Evolutionary conservation across 371 early-diverging fungal genomes (phyloP).

Genomic region (Lichtheimia ramosa): DNA sequence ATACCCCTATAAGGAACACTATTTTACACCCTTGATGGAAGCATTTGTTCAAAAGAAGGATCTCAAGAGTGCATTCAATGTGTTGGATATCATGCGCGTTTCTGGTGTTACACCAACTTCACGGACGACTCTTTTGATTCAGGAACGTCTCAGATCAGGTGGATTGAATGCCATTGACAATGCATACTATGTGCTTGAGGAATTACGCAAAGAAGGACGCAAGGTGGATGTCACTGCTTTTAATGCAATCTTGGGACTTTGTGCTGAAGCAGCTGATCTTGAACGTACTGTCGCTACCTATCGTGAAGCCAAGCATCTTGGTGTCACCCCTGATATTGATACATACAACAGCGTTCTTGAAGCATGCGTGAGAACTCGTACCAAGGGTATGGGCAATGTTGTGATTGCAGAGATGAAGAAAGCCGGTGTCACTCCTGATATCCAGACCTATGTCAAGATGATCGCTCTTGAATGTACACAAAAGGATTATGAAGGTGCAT

Average conservation of each 20-base stretch:
- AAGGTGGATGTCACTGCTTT: constrained; percentile 60
- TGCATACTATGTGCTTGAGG: constrained; percentile 55
- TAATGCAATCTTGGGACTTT: constrained; percentile 62
- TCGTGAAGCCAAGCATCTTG: constrained; percentile 49
- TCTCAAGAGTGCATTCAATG: constrained; percentile 64
- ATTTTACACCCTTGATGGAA: constrained; percentile 72
- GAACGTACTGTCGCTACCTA: constrained; percentile 57
- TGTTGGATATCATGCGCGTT: constrained; percentile 65
- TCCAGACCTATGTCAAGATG: constrained; percentile 62
- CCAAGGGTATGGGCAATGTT: constrained; percentile 56
- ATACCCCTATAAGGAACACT: constrained; percentile 61
- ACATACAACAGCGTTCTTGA: constrained; percentile 66
- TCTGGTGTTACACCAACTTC: constrained; percentile 48
- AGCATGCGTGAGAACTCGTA: constrained; percentile 53
- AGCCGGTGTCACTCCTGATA: constrained; percentile 53
- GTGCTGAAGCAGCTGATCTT: constrained; percentile 50
- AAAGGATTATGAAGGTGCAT: constrained; percentile 74
- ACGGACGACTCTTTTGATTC: constrained; percentile 41
- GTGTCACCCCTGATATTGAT: constrained; percentile 52
- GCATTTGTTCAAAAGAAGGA: constrained; percentile 58
- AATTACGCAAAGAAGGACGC: constrained; percentile 47
- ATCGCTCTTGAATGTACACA: constrained; percentile 52
- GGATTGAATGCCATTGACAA: constrained; percentile 42
- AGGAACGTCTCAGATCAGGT: constrained; percentile 16
- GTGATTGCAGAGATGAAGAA: constrained; percentile 59